A percentile compares a stretch with the other conserved stretches of the same genome.
Conservation (phyloP, 228 moss, liverwort and hornwort species). For the Sphagnum magellanicum region DNA sequence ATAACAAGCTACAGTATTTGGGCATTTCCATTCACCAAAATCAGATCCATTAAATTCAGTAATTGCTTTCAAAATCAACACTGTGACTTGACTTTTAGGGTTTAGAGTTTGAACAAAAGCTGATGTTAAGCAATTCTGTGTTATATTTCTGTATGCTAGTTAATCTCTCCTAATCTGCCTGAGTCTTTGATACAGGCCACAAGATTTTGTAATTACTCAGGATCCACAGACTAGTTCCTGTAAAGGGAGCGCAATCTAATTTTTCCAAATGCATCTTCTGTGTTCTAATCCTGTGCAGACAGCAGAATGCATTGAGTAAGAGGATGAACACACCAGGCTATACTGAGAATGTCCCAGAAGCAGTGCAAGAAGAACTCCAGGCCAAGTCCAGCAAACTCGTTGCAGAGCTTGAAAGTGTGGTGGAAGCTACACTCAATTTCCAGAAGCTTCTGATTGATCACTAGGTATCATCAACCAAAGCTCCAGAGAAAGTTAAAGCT, state of each 20-base stretch:
- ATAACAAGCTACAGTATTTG: background rate
- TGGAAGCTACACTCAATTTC: slow-evolving; percentile 66
- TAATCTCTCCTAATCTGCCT: too few species aligned
- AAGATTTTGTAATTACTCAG: too few species aligned
- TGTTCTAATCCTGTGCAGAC: slow-evolving; percentile 22
- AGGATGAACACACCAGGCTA: slow-evolving; percentile 65
- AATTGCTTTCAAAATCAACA: background rate
- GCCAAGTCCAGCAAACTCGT: slow-evolving; percentile 45
- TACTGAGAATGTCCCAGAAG: slow-evolving; percentile 60
- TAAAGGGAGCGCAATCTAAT: too few species aligned
- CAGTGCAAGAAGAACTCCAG: slow-evolving; percentile 49
- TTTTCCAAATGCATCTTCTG: too few species aligned
- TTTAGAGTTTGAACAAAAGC: background rate
- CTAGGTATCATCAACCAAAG: too few species aligned
- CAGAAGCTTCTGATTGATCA: slow-evolving; percentile 38
- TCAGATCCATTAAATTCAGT: background rate
- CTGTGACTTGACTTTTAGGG: background rate
- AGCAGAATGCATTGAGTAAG: slow-evolving; percentile 55
- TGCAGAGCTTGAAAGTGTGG: slow-evolving; percentile 62
- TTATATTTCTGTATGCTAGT: too few species aligned
- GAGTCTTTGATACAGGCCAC: too few species aligned
- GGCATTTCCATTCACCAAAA: background rate
- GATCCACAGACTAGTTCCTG: too few species aligned
- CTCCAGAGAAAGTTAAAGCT: too few species aligned
- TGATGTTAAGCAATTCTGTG: too few species aligned